Base-by-base conservation (phyloP, 2,329 filamentous ascomycete genomes). In the Scedosporium boydii region DNA sequence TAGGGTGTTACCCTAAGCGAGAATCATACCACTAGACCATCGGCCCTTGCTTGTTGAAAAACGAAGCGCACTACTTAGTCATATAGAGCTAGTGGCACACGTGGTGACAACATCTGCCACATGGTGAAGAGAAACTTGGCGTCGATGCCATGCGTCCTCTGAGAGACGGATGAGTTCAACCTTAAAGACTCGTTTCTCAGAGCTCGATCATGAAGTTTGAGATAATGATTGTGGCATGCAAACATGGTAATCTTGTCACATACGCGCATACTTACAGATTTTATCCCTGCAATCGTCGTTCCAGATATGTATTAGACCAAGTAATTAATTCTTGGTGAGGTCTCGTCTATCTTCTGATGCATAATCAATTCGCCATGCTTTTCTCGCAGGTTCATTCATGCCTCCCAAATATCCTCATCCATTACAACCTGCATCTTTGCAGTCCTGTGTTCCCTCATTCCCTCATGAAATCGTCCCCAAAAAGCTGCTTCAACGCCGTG, bases 11-110 rank as follows among this genome's bases (percentile, higher is more conserved):
- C 83, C 83, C 84, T 86, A 86, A 86, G 84, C 83, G 82, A 84
- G 83, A 86, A 87, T 86, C 82, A 86, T 86, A 86, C 83, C 83
- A 81, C 83, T 84, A 85, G 82, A 84, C 82, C 81, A 84, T 58
- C 55, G 55, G 55, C 55, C 55, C 55, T 58, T 58, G 55, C 34
- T 58, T 10, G 16, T 58, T 58, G 23, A 55, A 23, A 27, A 6
- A 9, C 23, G n/a, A 53, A 26, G 3, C 2, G 4, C 12, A 14
- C 21, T 23, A 55, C 4, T 23, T 27, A 55, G 23, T 23, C 18
- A 48, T 48, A 48, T 48, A 48, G 44, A 48, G 44, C 44, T 18
- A 48, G 3, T 3, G 10, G 3, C 10, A 10, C 34, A 38, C 34
- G 34, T 12, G 34, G 2, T 9, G 3, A 38, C 9, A 38, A 12